Evolutionary conservation across 129 eudicot genomes (phyloP), one percentile per base, ranked within the genome.

Genomic region (Pittosporum tobira): DNA sequence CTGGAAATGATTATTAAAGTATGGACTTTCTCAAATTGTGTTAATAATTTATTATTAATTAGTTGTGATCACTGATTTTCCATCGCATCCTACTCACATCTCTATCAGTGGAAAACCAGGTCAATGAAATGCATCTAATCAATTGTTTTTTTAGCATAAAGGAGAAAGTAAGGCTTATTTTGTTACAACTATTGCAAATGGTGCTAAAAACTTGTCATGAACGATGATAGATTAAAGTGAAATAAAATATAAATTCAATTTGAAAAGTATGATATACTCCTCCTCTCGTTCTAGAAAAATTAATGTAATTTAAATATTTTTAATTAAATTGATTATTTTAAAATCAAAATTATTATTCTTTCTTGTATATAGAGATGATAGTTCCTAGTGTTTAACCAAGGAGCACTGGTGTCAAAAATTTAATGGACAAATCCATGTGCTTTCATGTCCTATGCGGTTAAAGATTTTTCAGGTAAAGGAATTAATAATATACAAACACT

Each of bases 101-200:
- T 63, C 59, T 63, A 58, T 71, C 70, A 36, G 76, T 71, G 76
- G 76, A 71, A 70, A 63, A 66, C 65, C 51, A 60, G 59, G 65
- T 71, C 65, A 56, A 63, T 19, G 31, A 22, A 23, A 40, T 57
- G 34, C 23, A 42, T 44, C 21, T 66, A n/a, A 25, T 37, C 26
- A 57, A 49, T 16, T 51, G n/a, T 16, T 30, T 30, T 47, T 48
- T 28, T 8, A 28, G 0, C 18, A 48, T 28, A 46, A 53, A 55
- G 27, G 36, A 45, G 43, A 26, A 40, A 56, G 25, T 21, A 29
- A 21, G 62, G 27, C 28, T 14, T 22, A 34, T 24, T 30, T 50
- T 22, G 22, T 48, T 23, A 27, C n/a, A 1, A 36, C 16, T 14
- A 51, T 40, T 36, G 50, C 46, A 15, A 50, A 64, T 64, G 69